Evolutionary conservation across 177 flowering plant species (phyloP).

Genomic region (Vitis hybrid): DNA sequence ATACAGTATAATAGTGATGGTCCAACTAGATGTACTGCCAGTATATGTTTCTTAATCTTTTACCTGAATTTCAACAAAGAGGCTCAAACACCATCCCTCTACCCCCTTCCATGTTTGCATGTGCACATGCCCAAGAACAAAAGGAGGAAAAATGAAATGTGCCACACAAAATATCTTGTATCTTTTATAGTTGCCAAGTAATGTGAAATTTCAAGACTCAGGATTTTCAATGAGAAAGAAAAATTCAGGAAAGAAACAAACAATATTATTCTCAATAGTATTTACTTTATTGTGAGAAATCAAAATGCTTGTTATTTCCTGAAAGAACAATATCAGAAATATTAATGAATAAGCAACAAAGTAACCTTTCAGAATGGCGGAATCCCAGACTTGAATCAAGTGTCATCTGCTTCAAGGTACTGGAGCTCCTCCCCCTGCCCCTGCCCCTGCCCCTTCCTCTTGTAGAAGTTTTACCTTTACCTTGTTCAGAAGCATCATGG

Average conservation of each 20-base stretch:
- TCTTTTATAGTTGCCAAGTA: background rate
- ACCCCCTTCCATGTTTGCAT: background rate
- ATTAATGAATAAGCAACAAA: background rate
- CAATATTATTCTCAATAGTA: background rate
- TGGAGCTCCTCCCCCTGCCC: slow-evolving; percentile 61
- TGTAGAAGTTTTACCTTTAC: slow-evolving; percentile 45
- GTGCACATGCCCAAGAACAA: background rate
- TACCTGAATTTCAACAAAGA: too few species aligned
- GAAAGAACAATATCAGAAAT: background rate
- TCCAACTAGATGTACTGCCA: too few species aligned
- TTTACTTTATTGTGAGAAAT: background rate
- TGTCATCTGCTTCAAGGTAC: slow-evolving; percentile 83
- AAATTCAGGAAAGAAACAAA: background rate
- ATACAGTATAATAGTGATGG: too few species aligned
- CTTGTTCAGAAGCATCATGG: slow-evolving; percentile 42
- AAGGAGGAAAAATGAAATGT: too few species aligned
- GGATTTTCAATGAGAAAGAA: background rate
- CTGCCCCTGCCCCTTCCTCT: slow-evolving; percentile 73
- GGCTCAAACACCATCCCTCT: too few species aligned
- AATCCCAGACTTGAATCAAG: slow-evolving; percentile 62
- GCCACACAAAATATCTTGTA: too few species aligned
- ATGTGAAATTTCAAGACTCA: background rate
- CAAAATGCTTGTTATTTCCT: background rate
- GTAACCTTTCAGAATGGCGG: slow-evolving; percentile 73
- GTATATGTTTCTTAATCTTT: too few species aligned